These are phyloP conservation scores for Nannochloris sp. DNA, from an alignment of 139 green algal species.

Conservation along the genomic window DNA sequence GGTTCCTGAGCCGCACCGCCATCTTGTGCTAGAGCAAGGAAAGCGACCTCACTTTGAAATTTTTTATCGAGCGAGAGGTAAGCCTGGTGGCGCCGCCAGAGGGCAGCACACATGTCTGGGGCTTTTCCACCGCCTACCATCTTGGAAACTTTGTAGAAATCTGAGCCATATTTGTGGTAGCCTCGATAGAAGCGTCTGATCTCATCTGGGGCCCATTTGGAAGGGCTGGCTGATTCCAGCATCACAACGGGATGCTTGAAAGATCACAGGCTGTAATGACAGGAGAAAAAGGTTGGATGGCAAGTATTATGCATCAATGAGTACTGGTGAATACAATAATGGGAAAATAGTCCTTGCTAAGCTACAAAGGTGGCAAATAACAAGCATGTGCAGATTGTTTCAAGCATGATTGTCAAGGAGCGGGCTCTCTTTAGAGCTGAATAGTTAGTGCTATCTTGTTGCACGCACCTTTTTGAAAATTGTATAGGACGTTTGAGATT, in stretches of 20 bases:
- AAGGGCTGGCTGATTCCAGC: not conserved
- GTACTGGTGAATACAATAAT: not conserved
- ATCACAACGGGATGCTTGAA: not conserved
- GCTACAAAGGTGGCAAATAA: too few species aligned
- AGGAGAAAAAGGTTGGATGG: not conserved
- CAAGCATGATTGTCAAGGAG: too few species aligned
- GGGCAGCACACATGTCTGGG: slow-evolving; percentile 28
- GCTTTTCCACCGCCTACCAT: slow-evolving; percentile 10
- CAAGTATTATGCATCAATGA: not conserved
- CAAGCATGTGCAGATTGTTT: too few species aligned
- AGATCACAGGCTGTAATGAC: not conserved
- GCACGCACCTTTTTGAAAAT: too few species aligned
- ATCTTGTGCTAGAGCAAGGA: slow-evolving; percentile 29
- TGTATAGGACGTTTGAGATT: too few species aligned
- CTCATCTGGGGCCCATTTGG: slow-evolving; percentile 11
- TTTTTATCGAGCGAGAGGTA: slow-evolving; percentile 39
- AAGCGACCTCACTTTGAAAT: slow-evolving; percentile 29
- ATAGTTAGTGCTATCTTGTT: too few species aligned
- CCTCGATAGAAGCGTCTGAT: slow-evolving; percentile 11
- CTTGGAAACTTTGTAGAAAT: slow-evolving; percentile 20
- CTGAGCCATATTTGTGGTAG: slow-evolving; percentile 19
- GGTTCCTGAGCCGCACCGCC: not conserved
- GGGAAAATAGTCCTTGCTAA: too few species aligned
- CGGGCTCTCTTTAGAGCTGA: too few species aligned
- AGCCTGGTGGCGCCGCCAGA: slow-evolving; percentile 29